These are phyloP conservation scores for Cajanus cajan DNA, from an alignment of 306 rosid genomes.

Conservation along the genomic window DNA sequence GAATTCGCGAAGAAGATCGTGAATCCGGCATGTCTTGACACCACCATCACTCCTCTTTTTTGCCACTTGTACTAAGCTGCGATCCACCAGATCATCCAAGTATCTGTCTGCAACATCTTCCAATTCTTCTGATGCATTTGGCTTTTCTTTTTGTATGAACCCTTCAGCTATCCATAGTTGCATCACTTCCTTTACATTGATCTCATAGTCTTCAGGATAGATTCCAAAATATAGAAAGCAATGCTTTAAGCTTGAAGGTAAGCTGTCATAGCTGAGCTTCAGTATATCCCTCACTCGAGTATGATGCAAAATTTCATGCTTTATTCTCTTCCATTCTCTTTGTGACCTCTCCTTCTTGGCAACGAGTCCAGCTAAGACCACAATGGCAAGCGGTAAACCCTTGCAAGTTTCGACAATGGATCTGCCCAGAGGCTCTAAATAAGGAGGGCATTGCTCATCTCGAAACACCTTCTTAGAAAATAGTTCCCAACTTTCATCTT, in stretches of 20 bases:
- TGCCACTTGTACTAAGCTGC: no score
- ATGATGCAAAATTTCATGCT: not conserved
- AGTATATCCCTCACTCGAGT: not conserved
- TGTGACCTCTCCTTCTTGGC: not conserved
- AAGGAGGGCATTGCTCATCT: not conserved
- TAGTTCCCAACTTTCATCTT: slow-evolving; percentile 23
- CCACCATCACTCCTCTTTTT: no score
- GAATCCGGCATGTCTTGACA: no score
- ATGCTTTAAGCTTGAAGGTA: not conserved
- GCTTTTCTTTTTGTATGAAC: no score
- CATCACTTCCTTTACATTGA: not conserved
- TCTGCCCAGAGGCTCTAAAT: not conserved
- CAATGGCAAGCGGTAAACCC: slow-evolving; percentile 15
- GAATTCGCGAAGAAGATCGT: no score
- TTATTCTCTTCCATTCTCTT: not conserved
- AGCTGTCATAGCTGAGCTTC: slow-evolving; percentile 2
- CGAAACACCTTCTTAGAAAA: slow-evolving; percentile 7
- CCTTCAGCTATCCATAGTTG: slow-evolving; percentile 3
- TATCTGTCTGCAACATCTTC: no score
- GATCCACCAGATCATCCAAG: no score
- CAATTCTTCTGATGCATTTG: no score
- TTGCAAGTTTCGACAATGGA: not conserved
- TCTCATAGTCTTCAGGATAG: not conserved
- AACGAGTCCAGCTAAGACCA: not conserved
- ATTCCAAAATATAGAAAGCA: slow-evolving; percentile 20